Evolutionary conservation across 257 asterid genomes (phyloP).

Genomic region (Nemophila menziesii): DNA sequence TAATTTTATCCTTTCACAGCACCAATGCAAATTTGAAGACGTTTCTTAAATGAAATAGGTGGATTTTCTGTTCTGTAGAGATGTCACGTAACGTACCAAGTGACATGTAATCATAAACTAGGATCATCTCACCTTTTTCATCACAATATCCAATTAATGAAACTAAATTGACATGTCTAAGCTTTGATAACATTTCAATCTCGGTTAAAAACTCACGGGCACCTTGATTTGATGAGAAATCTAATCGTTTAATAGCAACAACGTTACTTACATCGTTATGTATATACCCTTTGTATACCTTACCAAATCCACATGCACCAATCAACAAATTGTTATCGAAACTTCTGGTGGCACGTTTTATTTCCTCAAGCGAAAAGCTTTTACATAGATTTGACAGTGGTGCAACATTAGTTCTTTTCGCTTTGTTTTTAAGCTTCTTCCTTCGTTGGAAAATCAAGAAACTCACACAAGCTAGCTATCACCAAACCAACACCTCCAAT

Average conservation of each 20-base stretch:
- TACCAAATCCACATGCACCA: conserved; percentile 55
- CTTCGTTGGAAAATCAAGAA: conserved; percentile 21
- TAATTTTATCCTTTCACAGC: conserved; percentile 51
- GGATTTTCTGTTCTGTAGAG: conserved; percentile 30
- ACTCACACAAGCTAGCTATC: conserved; percentile 8
- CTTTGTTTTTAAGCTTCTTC: conserved; percentile 16
- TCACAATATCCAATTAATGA: conserved; percentile 56
- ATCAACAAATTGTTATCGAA: conserved; percentile 26
- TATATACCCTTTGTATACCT: conserved; percentile 41
- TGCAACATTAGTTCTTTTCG: background rate
- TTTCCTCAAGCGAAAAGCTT: conserved; percentile 35
- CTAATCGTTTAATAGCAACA: conserved; percentile 40
- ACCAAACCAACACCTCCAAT: conserved; percentile 17
- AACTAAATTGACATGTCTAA: conserved; percentile 49
- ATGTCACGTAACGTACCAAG: conserved; percentile 48
- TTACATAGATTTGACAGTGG: conserved; percentile 25
- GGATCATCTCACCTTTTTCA: conserved; percentile 46
- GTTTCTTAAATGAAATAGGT: conserved; percentile 40
- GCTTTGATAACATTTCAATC: conserved; percentile 46
- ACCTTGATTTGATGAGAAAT: conserved; percentile 42
- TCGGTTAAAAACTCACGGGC: conserved; percentile 50
- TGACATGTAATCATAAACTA: conserved; percentile 60
- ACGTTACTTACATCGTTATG: conserved; percentile 19
- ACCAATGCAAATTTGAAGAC: conserved; percentile 47
- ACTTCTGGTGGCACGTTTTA: conserved; percentile 27